Conservation (phyloP, 176 grass and related monocot species). For the Poa pratensis region DNA sequence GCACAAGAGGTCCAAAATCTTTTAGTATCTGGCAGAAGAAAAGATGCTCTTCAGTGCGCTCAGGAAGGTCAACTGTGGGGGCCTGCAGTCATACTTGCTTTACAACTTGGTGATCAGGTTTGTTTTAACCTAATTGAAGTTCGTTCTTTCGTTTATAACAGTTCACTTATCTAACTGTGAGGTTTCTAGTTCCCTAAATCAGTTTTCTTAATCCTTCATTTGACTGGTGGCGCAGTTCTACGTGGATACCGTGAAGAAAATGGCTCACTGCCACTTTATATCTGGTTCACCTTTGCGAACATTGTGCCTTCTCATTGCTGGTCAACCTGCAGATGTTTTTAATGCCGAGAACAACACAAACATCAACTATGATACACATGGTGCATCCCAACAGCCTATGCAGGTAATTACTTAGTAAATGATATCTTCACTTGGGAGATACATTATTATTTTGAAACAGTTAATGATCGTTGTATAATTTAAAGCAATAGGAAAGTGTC, state of each 20-base stretch:
- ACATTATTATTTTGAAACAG: slow-evolving; percentile 11
- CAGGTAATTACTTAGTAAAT: slow-evolving; percentile 62
- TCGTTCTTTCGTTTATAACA: slow-evolving; percentile 13
- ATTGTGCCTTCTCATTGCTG: slow-evolving; percentile 95
- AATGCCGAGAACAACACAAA: slow-evolving; percentile 50
- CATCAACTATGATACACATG: slow-evolving; percentile 47
- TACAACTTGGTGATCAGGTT: slow-evolving; percentile 91
- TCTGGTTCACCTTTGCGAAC: slow-evolving; percentile 90
- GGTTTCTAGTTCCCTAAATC: slow-evolving; percentile 30
- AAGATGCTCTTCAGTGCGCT: slow-evolving; percentile 87
- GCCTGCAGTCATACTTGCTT: slow-evolving; percentile 89
- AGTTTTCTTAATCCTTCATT: slow-evolving; percentile 37
- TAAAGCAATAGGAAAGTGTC: slow-evolving; percentile 24
- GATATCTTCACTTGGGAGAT: slow-evolving; percentile 1
- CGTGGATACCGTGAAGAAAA: slow-evolving; percentile 94
- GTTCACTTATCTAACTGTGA: slow-evolving; percentile 24
- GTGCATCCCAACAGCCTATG: slow-evolving; percentile 61
- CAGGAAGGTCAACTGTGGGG: slow-evolving; percentile 98
- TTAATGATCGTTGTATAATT: slow-evolving; percentile 25
- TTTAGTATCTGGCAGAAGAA: slow-evolving; percentile 94
- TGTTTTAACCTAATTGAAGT: slow-evolving; percentile 36
- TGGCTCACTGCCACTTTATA: slow-evolving; percentile 86
- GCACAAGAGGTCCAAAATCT: slow-evolving; percentile 91
- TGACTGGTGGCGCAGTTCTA: slow-evolving; percentile 71
- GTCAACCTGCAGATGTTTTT: slow-evolving; percentile 95